Percentiles rank a stretch among this genome's conserved stretches.
Conservation (phyloP, 306 rosid species). For the Inga oerstediana region DNA sequence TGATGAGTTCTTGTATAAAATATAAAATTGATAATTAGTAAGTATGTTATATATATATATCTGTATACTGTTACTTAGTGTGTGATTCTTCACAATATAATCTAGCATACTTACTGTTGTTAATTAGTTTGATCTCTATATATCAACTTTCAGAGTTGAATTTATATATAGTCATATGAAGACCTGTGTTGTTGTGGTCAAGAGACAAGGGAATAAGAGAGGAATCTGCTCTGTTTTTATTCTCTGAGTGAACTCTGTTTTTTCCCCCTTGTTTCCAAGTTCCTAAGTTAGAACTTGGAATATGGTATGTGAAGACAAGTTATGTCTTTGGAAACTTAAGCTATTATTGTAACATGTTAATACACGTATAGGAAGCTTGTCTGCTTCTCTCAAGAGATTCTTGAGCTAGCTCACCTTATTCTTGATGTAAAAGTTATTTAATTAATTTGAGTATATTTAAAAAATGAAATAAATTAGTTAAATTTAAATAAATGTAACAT, state of each 20-base stretch:
- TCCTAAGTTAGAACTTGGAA: neutral
- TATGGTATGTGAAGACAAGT: constrained; percentile 5
- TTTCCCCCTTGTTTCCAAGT: neutral
- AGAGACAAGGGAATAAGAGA: neutral
- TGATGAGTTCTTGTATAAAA: neutral
- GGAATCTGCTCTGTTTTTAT: neutral
- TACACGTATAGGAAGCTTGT: constrained; percentile 21
- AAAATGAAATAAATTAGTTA: no score
- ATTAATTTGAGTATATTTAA: no score
- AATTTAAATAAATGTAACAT: no score
- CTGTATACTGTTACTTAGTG: neutral
- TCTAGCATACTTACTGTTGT: neutral
- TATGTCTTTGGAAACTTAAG: neutral
- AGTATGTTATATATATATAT: neutral
- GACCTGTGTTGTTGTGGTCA: neutral
- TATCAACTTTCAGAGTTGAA: neutral
- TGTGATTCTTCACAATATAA: neutral
- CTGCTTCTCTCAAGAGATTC: neutral
- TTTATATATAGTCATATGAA: neutral
- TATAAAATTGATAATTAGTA: neutral
- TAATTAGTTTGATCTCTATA: neutral
- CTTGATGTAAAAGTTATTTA: no score
- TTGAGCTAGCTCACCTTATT: neutral
- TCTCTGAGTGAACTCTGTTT: neutral
- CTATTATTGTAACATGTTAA: constrained; percentile 18